phyloP scores from a whole-genome alignment of 2,329 filamentous ascomycete species.

The Basipetospora chlamydospora region DNA sequence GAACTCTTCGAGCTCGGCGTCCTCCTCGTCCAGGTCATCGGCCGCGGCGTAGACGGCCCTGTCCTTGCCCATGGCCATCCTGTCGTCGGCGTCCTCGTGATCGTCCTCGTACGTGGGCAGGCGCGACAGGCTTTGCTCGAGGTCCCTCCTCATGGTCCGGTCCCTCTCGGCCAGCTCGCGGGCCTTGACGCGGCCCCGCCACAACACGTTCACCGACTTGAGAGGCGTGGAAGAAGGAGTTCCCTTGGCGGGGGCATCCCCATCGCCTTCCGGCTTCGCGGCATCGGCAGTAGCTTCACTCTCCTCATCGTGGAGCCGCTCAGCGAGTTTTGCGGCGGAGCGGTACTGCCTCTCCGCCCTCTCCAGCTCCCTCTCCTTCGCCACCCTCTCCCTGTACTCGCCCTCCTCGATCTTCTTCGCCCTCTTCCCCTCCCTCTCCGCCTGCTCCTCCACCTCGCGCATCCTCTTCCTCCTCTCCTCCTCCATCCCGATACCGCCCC shows the following conservation, averaged over 20 bases:
- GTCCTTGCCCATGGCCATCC: slow-evolving; percentile 48
- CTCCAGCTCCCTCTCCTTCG: slow-evolving; percentile 53
- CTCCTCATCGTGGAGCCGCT: slow-evolving; percentile 53
- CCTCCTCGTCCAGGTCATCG: slow-evolving; percentile 62
- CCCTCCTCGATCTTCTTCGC: slow-evolving; percentile 47
- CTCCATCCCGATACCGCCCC: slow-evolving; percentile 72
- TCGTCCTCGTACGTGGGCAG: slow-evolving; percentile 54
- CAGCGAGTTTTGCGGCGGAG: slow-evolving; percentile 70
- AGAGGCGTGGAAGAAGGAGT: slow-evolving; percentile 25
- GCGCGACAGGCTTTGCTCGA: slow-evolving; percentile 48
- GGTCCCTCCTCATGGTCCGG: slow-evolving; percentile 53
- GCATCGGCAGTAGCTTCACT: slow-evolving; percentile 11
- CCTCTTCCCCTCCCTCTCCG: slow-evolving; percentile 40
- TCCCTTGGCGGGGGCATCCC: slow-evolving; percentile 15
- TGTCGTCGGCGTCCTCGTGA: slow-evolving; percentile 60
- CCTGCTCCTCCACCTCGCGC: slow-evolving; percentile 42
- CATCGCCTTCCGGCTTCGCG: slow-evolving; percentile 10
- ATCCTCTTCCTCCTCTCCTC: slow-evolving; percentile 68
- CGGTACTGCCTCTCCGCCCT: slow-evolving; percentile 54
- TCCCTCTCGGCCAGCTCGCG: slow-evolving; percentile 60
- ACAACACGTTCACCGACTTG: slow-evolving; percentile 61
- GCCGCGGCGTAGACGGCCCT: slow-evolving; percentile 41
- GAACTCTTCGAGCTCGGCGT: slow-evolving; percentile 68
- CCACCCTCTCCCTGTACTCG: slow-evolving; percentile 60
- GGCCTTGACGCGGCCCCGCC: slow-evolving; percentile 57